Base-by-base conservation (phyloP, 768 basidiomycete species). In the Russula olivacea region DNA sequence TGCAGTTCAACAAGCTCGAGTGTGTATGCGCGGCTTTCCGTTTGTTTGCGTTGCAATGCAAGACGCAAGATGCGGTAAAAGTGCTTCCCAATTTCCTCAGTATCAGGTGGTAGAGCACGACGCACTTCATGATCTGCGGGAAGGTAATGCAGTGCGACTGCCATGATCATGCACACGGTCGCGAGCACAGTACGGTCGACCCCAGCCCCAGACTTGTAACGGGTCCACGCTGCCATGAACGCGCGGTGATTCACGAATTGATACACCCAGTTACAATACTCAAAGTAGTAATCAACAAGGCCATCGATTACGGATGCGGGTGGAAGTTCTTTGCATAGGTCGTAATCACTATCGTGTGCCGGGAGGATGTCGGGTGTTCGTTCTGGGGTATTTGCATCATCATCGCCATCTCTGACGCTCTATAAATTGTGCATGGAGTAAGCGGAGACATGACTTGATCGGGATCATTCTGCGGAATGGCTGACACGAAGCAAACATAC, bases 241-340 rank as follows among this genome's bases (percentile, higher is more conserved):
- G 83, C 76, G 1, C 75, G 61, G 58, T 85, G 80, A 72, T 90
- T 86, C 63, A 92, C 81, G 70, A 89, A 86, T 45, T 88, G 84
- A 73, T 91, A 89, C 57, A 91, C 83, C 90, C 90, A 93, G 73
- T 88, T 91, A 80, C 89, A 90, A 70, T 88, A 89, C 68, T 89
- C 87, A 69, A 91, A 91, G 73, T 93, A 92, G 74, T 85, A 87
- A 53, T 75, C 74, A 70, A 93, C 79, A 57, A 93, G 83, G 19
- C 79, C 81, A 69, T 92, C 90, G 68, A 91, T 85, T 56, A 85
- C 76, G 51, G 86, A 81, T 58, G 87, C 73, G 21, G 81, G 75
- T 3, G 90, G 90, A 2, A 93, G 80, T 60, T 81, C 73, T 4
- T 79, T 76, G 64, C 90, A 80, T 10, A 93, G 79, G 72, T 92